Evolutionary conservation across 2,329 filamentous ascomycete species (phyloP), one percentile per base, ranked within the genome.

Genomic region (Epichloe hybrida): DNA sequence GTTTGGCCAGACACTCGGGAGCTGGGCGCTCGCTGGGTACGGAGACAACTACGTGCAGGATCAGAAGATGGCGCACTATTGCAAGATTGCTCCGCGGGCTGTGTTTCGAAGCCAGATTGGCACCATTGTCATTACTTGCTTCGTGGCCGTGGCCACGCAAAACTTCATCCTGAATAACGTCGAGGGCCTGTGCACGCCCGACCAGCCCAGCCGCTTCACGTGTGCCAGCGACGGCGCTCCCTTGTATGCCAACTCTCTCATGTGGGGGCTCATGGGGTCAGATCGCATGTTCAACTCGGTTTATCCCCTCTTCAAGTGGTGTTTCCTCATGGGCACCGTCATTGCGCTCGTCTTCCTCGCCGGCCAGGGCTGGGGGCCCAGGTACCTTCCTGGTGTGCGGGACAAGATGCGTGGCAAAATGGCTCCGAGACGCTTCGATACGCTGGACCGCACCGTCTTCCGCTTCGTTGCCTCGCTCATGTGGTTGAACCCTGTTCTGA

Each of bases 201-300:
- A 57, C 34, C 61, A 66, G 53, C 57, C 61, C 0, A 69, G 72
- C 52, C 66, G 70, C 5, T 76, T 75, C 58, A 69, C 66, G 20
- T 77, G 74, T 55, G 72, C 72, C 13, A 66, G 68, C 52, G 72
- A 71, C 7, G 66, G 70, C n/a, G 71, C 70, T n/a, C 67, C 72
- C 4, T 73, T 69, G 55, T 74, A 69, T 3, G 45, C 53, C 48
- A 55, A 49, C 50, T 56, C 55, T 15, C 55, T 56, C 51, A 56
- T 76, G 51, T 76, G 73, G 73, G 75, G 71, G 43, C 66, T 69
- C n/a, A 69, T 77, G 15, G 75, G 75, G 1, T 75, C 75, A 0
- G 62, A 64, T 1, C 66, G 73, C 13, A 64, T 72, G 64, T 72
- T 72, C 57, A 64, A 66, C 50, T 59, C 61, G 3, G 56, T 71